Base-by-base conservation (phyloP, 805 yeast genomes). In the Metschnikowia hibisci region DNA sequence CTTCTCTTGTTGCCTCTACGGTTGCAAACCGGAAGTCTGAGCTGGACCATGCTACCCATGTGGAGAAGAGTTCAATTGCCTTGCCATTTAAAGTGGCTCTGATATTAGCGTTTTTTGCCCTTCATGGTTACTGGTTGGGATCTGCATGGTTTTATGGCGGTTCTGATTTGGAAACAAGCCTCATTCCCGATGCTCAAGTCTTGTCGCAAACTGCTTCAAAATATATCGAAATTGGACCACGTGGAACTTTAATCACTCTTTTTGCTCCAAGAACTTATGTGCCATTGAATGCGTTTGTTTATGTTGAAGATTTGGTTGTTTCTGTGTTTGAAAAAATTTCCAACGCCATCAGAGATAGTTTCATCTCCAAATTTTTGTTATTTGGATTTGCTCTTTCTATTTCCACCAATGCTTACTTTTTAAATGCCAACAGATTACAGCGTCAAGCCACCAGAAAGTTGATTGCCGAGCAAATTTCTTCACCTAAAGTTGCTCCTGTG, bases 391-490 rank as follows among this genome's bases (percentile, higher is more conserved):
- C 84, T 20, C 67, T 87, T 50, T 85, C 95, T 51, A 77, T 87
- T 43, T 81, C 84, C 5, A 81, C 87, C 50, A 93, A 93, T 61
- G 80, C 85, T 39, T 91, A 90, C 63, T 74, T 93, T 52, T 76
- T 91, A 61, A 87, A 88, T 56, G 93, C 87, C 44, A 84, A 96
- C n/a, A 77, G 86, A 62, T 72, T 75, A 42, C 86, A 84, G 53
- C 71, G 78, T 7, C 63, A 69, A 44, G 64, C 77, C 42, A 60
- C 69, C 28, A 61, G 64, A 43, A 61, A 62, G 39, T 65, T 69
- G 65, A 61, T 71, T 39, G 69, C 64, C 46, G 50, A 74, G 34
- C 71, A 65, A 50, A 57, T 67, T 14, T 50, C 69, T 43, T 66
- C 71, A 15, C 54, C 53, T 35, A 41, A 44, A 7, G 29, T 46